These are phyloP conservation scores for Agapanthus africanus DNA, from an alignment of 106 monocot genomes.

Conservation along the genomic window DNA sequence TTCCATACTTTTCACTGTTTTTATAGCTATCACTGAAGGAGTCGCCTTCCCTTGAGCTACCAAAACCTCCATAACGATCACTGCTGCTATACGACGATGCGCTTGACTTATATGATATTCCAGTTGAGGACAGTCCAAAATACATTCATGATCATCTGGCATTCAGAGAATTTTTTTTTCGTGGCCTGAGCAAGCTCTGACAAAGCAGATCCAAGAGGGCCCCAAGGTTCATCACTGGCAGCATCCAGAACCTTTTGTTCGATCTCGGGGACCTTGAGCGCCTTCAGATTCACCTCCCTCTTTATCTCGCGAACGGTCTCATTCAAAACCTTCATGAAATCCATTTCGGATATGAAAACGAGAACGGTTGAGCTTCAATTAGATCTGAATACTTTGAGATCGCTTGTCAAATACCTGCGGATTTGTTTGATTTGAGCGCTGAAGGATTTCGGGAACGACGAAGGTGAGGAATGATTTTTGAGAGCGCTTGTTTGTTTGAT, in stretches of 20 bases:
- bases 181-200: constrained; percentile 77
- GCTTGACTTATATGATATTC: constrained; percentile 71
- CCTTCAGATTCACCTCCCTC: constrained; percentile 97
- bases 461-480: too few relatives aligned
- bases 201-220: constrained; percentile 94
- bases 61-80: constrained; percentile 42
- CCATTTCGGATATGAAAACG: constrained; percentile 35
- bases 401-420: too few relatives aligned
- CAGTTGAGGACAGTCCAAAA: constrained; percentile 85
- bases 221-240: constrained; percentile 94
- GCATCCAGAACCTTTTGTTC: constrained; percentile 99
- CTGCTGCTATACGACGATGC: constrained; percentile 39
- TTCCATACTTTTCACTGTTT: too few relatives aligned
- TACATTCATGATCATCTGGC: constrained; percentile 61
- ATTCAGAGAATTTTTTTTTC: constrained; percentile 92
- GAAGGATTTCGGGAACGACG: too few relatives aligned
- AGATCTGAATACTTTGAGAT: too few relatives aligned
- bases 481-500: too few relatives aligned
- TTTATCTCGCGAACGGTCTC: constrained; percentile 94
- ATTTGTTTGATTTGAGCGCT: too few relatives aligned
- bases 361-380: too few relatives aligned
- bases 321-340: constrained; percentile 95
- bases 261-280: constrained; percentile 94
- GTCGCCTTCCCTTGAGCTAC: constrained; percentile 40
- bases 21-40: constrained; percentile 52